Evolutionary conservation across 495 filamentous ascomycete genomes (phyloP).

Genomic region (Penicillium robsamsonii): DNA sequence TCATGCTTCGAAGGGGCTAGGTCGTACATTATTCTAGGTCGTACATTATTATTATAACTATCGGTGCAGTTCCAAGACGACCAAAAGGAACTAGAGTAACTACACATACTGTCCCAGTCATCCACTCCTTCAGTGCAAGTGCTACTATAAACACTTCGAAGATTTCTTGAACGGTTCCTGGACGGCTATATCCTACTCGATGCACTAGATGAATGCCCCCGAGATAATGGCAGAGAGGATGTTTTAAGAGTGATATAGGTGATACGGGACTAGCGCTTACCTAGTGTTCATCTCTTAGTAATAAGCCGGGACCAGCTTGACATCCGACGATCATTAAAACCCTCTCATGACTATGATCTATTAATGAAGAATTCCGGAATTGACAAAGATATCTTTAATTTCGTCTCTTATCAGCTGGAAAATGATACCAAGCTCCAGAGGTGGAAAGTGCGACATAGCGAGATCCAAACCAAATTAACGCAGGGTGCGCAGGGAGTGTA

Average conservation of each 20-base stretch:
- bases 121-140: not conserved
- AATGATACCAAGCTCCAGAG: slow-evolving; percentile 22
- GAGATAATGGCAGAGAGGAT: slow-evolving; percentile 8
- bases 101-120: slow-evolving; percentile 15
- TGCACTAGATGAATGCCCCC: slow-evolving; percentile 23
- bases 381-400: slow-evolving; percentile 28
- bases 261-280: slow-evolving; percentile 20
- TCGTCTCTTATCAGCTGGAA: slow-evolving; percentile 22
- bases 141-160: not conserved
- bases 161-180: slow-evolving; percentile 12
- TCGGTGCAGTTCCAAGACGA: slow-evolving; percentile 25
- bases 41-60: slow-evolving; percentile 35
- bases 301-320: slow-evolving; percentile 33
- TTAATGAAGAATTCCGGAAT: slow-evolving; percentile 12
- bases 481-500: slow-evolving; percentile 30
- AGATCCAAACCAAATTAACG: slow-evolving; percentile 22
- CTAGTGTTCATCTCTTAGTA: slow-evolving; percentile 29
- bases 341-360: not conserved
- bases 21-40: slow-evolving; percentile 30
- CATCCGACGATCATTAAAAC: slow-evolving; percentile 26
- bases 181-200: slow-evolving; percentile 25
- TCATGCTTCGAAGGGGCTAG: slow-evolving; percentile 12
- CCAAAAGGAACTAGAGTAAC: slow-evolving; percentile 16
- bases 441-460: slow-evolving; percentile 23
- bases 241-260: slow-evolving; percentile 21